Base-by-base conservation (phyloP, 2,329 filamentous ascomycete genomes). In the Podosphaera aphanis region DNA sequence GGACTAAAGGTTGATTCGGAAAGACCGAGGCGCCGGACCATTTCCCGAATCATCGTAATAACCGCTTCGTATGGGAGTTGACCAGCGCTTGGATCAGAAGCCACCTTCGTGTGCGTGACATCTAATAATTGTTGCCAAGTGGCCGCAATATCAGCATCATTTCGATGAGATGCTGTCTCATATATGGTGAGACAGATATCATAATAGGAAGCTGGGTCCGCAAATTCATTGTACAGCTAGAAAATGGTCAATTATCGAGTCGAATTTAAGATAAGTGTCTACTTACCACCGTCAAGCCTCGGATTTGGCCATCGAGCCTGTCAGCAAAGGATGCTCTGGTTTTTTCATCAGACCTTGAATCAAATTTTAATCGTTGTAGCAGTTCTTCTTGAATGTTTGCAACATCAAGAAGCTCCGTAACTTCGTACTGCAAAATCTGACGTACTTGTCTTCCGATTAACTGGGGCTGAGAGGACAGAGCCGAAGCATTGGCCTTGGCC, bases 301-400 rank as follows among this genome's bases (percentile, higher is more conserved):
- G 70, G 43, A 95, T 80, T 42, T 74, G 71, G n/a, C 83, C 81
- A 59, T 93, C 77, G 33, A 94, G 71, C 27, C 73, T 69, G 39
- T 68, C 60, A 48, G 81, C 63, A 20, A 93, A 74, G 47, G 79
- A 71, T 0, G 65, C 62, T 55, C 73, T 74, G 38, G 16, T 16
- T 20, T 33, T 18, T 8, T 44, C 18, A 23, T 44, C 27, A 35
- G 20, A 19, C 19, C 42, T 44, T 35, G 42, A 18, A 35, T 44
- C 42, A 20, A 3, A 11, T 21, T 21, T 33, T 23, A 98, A 65
- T 40, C 83, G 73, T 58, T 85, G 79, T 20, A 95, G 62, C 37
- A 95, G 63, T 55, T 98, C 90, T 57, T 93, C 83, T 60, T 98
- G 90, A 45, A 98, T 90, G 56, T 90, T 88, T 13, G 86, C 88